phyloP scores from a whole-genome alignment of 169 alveolate genomes.

The Haemoproteus tartakovskyi region DNA sequence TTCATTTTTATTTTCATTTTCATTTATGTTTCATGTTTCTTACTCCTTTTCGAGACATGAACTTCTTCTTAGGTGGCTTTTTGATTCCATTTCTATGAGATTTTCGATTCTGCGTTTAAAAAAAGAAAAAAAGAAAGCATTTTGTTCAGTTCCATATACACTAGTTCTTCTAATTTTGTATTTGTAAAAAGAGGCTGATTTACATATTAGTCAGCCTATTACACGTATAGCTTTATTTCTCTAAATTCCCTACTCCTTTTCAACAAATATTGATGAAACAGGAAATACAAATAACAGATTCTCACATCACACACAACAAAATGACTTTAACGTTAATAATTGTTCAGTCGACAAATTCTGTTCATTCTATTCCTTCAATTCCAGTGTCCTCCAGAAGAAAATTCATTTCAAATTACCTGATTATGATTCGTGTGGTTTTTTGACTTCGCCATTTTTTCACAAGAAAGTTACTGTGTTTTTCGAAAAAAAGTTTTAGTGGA shows the following conservation, averaged over 20 bases:
- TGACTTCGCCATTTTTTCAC: slow-evolving; percentile 83
- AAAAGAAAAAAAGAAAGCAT: neutral
- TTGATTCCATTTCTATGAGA: slow-evolving; percentile 83
- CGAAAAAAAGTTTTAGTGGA: neutral
- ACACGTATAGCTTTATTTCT: too few relatives aligned
- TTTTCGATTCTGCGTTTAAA: slow-evolving; percentile 73
- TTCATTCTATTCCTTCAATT: too few relatives aligned
- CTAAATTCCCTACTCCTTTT: too few relatives aligned
- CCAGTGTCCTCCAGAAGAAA: neutral
- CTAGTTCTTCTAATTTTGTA: neutral
- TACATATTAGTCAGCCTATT: too few relatives aligned
- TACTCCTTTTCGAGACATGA: slow-evolving; percentile 81
- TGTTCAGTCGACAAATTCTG: neutral
- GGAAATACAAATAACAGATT: too few relatives aligned
- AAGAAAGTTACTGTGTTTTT: neutral
- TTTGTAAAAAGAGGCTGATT: neutral
- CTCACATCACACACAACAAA: too few relatives aligned
- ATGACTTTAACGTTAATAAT: neutral
- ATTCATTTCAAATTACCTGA: slow-evolving; percentile 68
- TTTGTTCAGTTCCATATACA: neutral
- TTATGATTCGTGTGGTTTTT: slow-evolving; percentile 85
- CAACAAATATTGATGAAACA: too few relatives aligned
- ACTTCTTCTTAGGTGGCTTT: slow-evolving; percentile 71
- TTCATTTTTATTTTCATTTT: neutral
- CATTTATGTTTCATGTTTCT: slow-evolving; percentile 4